Base-by-base conservation (phyloP, 768 basidiomycete genomes). In the Leccinum truebloodii region DNA sequence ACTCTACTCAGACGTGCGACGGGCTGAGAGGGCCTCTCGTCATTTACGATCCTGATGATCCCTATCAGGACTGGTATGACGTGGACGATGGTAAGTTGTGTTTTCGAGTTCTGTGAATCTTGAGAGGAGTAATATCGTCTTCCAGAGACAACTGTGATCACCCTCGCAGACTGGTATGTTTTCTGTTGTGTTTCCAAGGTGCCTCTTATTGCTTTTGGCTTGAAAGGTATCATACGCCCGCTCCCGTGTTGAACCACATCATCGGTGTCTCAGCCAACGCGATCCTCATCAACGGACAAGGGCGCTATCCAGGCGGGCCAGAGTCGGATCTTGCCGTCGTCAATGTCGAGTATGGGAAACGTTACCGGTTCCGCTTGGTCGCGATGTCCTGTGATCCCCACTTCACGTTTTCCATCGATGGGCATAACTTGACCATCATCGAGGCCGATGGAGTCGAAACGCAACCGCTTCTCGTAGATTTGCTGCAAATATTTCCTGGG, bases 331-430 rank as follows among this genome's bases (percentile, higher is more conserved):
- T 83, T 16, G 63, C 80, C 0, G 74, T 80, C 1, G 67, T 81
- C 30, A 75, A 66, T 18, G 79, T 83, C 24, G 55, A 69, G 9
- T 58, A 68, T 20, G 73, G 75, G 24, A 69, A 70, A 30, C 73
- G 78, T 8, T 83, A 83, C 62, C 78, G 83, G 20, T 76, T 83
- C 73, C 80, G 83, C 35, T 64, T 84, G 32, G 72, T 83, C 2
- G 73, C 72, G 26, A 79, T 81, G 34, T 75, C 79, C 6, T 83
- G 82, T 61, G 76, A 79, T 54, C 76, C 80, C 3, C 70, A 75
- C 59, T 81, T 70, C 58, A 35, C 57, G 0, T 82, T 84, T 63
- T 79, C 81, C 5, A 79, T 83, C 49, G 81, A 82, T 55, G 73
- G 74, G 2, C 82, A 83, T 57, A 71, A 58, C n/a, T 55, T 81